Percentiles rank a stretch among this genome's conserved stretches.
phyloP scores from a whole-genome alignment of 192 early-diverging fungal genomes.

The Mortierella antarctica region DNA sequence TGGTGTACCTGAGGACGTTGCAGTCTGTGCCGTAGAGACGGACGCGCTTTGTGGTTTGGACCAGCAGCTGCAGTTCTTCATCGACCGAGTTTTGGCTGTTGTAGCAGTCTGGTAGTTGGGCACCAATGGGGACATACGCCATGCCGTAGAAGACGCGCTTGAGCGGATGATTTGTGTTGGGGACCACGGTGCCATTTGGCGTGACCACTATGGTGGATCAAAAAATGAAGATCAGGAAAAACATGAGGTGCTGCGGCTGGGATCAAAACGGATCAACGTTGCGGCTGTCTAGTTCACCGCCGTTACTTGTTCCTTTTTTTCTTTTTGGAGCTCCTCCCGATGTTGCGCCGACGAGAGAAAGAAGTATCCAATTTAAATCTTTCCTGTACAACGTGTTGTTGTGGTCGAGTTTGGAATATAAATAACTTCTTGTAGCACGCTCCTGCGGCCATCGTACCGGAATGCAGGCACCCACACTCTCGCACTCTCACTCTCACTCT shows the following conservation, averaged over 20 bases:
- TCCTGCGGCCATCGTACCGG: no score
- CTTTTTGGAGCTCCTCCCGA: no score
- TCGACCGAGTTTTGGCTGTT: conserved; percentile 48
- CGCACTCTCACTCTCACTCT: no score
- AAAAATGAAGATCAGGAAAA: background rate
- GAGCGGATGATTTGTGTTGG: conserved; percentile 22
- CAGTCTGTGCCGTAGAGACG: conserved; percentile 60
- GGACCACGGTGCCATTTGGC: conserved; percentile 38
- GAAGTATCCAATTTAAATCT: background rate
- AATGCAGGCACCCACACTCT: no score
- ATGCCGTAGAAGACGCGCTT: conserved; percentile 59
- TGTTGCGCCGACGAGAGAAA: background rate
- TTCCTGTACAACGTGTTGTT: no score
- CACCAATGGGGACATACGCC: conserved; percentile 52
- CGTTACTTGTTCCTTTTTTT: no score
- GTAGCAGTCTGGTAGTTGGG: conserved; percentile 54
- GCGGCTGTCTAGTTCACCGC: no score
- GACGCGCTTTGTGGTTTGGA: conserved; percentile 52
- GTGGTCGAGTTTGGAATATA: no score
- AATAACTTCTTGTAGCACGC: no score
- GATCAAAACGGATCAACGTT: background rate
- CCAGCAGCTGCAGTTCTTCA: conserved; percentile 51
- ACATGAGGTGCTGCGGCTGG: background rate
- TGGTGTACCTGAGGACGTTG: conserved; percentile 40
- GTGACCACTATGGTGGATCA: conserved; percentile 7